A percentile compares a stretch with the other conserved stretches of the same genome.
Conservation (phyloP, 257 asterid species). For the Scutellaria baicalensis region DNA sequence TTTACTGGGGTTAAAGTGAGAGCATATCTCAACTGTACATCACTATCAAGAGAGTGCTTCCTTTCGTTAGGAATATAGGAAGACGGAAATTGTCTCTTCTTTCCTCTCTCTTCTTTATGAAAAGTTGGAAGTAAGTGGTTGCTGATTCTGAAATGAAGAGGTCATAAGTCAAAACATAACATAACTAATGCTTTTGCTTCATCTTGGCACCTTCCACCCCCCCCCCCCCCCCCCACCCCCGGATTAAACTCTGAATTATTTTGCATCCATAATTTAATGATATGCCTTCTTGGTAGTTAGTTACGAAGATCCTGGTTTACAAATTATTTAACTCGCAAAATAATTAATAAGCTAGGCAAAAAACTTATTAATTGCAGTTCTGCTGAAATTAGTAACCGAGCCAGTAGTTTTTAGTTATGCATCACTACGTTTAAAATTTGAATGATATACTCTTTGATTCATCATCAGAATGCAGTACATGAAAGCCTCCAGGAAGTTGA, state of each 20-base stretch:
- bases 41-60: no score
- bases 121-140: not conserved
- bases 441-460: not conserved
- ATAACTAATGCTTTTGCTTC: not conserved
- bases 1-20: not conserved
- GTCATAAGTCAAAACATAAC: not conserved
- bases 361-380: not conserved
- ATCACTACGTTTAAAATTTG: not conserved
- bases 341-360: not conserved
- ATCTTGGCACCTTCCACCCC: not conserved
- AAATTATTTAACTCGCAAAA: not conserved
- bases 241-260: not conserved
- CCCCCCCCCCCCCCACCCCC: not conserved
- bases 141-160: not conserved
- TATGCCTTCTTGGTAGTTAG: not conserved
- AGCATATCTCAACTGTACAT: not conserved
- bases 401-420: not conserved
- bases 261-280: not conserved
- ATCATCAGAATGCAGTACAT: not conserved
- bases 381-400: not conserved
- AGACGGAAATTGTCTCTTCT: no score
- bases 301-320: not conserved
- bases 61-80: no score
- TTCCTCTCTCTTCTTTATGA: not conserved
- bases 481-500: no score